Evolutionary conservation across 352 stramenopile species (phyloP).

Genomic region (Phytophthora cryptogea): DNA sequence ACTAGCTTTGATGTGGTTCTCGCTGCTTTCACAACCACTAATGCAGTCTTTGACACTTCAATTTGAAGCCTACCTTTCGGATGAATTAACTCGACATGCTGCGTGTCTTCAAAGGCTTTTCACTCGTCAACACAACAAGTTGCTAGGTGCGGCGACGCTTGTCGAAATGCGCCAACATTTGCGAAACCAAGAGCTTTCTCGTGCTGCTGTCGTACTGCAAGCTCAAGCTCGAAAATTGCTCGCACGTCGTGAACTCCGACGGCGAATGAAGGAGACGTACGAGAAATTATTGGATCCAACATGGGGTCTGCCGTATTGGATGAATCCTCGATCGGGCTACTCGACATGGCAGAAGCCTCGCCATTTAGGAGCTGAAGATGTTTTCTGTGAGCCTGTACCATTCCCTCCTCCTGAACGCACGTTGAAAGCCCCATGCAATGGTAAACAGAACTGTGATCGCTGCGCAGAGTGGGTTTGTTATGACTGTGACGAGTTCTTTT

Average conservation of each 20-base stretch:
- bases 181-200: slow-evolving; percentile 9
- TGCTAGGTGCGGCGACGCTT: slow-evolving; percentile 27
- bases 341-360: slow-evolving; percentile 74
- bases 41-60: slow-evolving; percentile 27
- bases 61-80: slow-evolving; percentile 26
- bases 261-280: slow-evolving; percentile 50
- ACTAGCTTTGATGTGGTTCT: slow-evolving; percentile 51
- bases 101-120: slow-evolving; percentile 45
- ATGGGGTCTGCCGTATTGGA: slow-evolving; percentile 70
- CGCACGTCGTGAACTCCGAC: slow-evolving; percentile 34
- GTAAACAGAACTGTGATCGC: slow-evolving; percentile 38
- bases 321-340: slow-evolving; percentile 65
- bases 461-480: slow-evolving; percentile 69
- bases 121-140: slow-evolving; percentile 18
- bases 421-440: slow-evolving; percentile 52
- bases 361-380: slow-evolving; percentile 56
- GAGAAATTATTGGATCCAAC: slow-evolving; percentile 76
- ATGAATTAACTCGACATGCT: slow-evolving; percentile 33
- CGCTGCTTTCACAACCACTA: slow-evolving; percentile 38
- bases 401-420: slow-evolving; percentile 42
- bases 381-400: slow-evolving; percentile 49
- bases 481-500: slow-evolving; percentile 67
- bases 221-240: slow-evolving; percentile 35
- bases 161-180: slow-evolving; percentile 31
- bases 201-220: slow-evolving; percentile 44